Evolutionary conservation across 2,329 filamentous ascomycete genomes (phyloP), one percentile per base, ranked within the genome.

Genomic region (Epichloe sylvatica): DNA sequence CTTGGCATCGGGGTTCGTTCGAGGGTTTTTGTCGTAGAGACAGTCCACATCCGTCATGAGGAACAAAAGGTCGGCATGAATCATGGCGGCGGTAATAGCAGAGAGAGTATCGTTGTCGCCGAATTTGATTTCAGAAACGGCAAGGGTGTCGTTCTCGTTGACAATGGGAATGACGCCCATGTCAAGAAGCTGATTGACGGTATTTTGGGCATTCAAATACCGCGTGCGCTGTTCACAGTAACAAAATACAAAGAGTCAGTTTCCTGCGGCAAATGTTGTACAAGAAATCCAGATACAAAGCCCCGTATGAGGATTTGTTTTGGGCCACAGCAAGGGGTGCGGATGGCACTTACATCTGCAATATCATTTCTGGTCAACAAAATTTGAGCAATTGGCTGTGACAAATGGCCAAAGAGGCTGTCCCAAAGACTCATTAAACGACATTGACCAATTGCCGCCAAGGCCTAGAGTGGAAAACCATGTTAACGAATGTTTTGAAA

Each of bases 41-140:
- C 91, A 96, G 64, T 98, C 92, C 45, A 98, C 92, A 62, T 98
- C 92, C 1, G 92, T 98, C 92, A 98, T 97, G 55, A 98, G 76
- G 68, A 98, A 98, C 9, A 98, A 76, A 60, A 95, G 87, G 62
- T 98, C 90, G 46, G 92, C 92, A 60, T 95, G 88, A 19, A 97
- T 86, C 89, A 97, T 97, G 56, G 86, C 92, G 1, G 92, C 88
- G 0, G 92, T 95, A 58, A 98, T 96, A 51, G 92, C 92, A 12
- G 89, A 95, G 44, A 98, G 74, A 2, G 92, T 98, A 67, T 98
- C 92, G 60, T 98, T 98, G 73, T 98, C 92, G 57, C 92, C 92
- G 63, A 98, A 98, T 73, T 97, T 97, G 70, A 98, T 98, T 76
- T 98, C 92, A 42, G 91, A 86, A 56, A 98, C 92, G 23, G 90